Percentiles rank a stretch among this genome's conserved stretches.
Conservation (phyloP, 345 rosid genomes). For the Hibiscus syriacus region DNA sequence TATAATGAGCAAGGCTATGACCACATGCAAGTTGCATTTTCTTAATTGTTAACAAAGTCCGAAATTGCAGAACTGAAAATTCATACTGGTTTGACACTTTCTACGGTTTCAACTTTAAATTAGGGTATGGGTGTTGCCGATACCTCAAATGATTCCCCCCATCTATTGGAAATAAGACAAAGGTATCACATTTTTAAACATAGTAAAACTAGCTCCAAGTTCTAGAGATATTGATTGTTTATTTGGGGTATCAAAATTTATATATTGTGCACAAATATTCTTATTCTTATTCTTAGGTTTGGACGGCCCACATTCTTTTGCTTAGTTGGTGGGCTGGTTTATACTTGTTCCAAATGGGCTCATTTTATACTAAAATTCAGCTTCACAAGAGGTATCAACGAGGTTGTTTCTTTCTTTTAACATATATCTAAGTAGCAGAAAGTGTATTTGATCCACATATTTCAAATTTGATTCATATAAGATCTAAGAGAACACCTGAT, state of each 20-base stretch:
- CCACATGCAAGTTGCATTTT: neutral
- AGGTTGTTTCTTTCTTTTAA: too few relatives aligned
- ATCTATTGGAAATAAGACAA: neutral
- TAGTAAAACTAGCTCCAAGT: too few relatives aligned
- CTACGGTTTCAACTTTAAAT: neutral
- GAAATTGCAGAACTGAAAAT: neutral
- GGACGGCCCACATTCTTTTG: neutral
- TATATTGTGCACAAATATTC: neutral
- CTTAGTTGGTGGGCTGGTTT: neutral
- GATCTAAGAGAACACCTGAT: too few relatives aligned
- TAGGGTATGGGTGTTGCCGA: neutral
- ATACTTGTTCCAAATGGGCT: neutral
- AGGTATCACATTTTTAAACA: too few relatives aligned
- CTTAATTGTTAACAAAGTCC: neutral
- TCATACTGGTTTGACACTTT: neutral
- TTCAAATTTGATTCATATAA: too few relatives aligned
- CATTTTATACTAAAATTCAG: too few relatives aligned
- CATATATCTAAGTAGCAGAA: too few relatives aligned
- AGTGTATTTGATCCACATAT: too few relatives aligned
- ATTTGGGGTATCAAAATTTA: neutral
- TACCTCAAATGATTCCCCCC: neutral
- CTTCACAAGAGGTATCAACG: too few relatives aligned
- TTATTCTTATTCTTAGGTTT: too few relatives aligned
- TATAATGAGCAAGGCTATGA: too few relatives aligned
- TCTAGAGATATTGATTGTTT: too few relatives aligned